phyloP scores from a whole-genome alignment of 2,329 filamentous ascomycete species.

The Ampelomyces quisqualis region DNA sequence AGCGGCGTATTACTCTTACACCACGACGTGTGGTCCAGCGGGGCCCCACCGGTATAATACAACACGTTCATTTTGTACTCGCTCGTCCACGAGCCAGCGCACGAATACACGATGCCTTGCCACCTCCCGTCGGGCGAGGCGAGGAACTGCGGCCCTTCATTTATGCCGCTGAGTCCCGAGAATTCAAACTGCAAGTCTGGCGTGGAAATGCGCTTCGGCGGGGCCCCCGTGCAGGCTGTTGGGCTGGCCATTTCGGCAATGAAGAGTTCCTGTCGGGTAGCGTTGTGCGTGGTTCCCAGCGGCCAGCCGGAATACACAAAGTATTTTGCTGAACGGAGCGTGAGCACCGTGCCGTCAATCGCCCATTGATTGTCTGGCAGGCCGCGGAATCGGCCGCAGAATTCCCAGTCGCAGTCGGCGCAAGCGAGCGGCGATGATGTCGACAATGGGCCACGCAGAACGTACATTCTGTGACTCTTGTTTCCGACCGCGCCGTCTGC shows the following conservation, averaged over 20 bases:
- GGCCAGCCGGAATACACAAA: constrained; percentile 53
- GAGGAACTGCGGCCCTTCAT: constrained; percentile 49
- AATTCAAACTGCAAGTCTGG: constrained; percentile 47
- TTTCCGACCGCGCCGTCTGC: constrained; percentile 48
- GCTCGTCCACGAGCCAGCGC: constrained; percentile 50
- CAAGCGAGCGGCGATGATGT: constrained; percentile 32
- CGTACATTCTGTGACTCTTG: constrained; percentile 49
- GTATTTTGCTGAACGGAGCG: constrained; percentile 42
- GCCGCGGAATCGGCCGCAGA: constrained; percentile 45
- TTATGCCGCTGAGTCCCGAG: constrained; percentile 46
- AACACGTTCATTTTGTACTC: constrained; percentile 53
- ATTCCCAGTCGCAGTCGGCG: constrained; percentile 43
- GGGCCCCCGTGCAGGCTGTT: constrained; percentile 36
- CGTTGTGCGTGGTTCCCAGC: constrained; percentile 34
- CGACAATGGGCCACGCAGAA: constrained; percentile 46
- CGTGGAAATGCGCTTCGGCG: constrained; percentile 44
- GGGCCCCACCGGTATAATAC: constrained; percentile 45
- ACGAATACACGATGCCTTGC: constrained; percentile 51
- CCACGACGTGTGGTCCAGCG: constrained; percentile 43
- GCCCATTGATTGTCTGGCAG: constrained; percentile 50
- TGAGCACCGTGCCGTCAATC: constrained; percentile 51
- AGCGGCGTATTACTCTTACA: constrained; percentile 44
- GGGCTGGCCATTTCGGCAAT: constrained; percentile 45
- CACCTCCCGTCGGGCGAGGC: constrained; percentile 41
- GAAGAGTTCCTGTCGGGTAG: constrained; percentile 48